Evolutionary conservation across 176 grass and related monocot species (phyloP), one percentile per base, ranked within the genome.

Genomic region (Alopecurus myosuroides): DNA sequence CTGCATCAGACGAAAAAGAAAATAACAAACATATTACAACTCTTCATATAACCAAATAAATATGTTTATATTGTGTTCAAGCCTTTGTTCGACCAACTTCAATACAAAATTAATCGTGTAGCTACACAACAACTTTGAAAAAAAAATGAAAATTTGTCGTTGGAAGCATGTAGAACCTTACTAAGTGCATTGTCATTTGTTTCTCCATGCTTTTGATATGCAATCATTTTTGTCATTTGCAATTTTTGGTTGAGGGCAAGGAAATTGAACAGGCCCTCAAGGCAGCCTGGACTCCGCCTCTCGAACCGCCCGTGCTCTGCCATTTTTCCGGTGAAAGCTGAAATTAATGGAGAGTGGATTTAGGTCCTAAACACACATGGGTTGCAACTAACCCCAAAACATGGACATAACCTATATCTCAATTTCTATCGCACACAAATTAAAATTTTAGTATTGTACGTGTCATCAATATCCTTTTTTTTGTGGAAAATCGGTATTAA

Each of bases 181-280:
- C 87, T 87, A 9, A 81, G 74, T 3, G 81, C 44, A 64, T 71
- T 86, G 39, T 29, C 74, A 83, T 34, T 89, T 87, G 64, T 85
- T 66, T 81, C 69, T 3, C 52, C 11, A 18, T 88, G 81, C 41
- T 84, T 89, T 49, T 44, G 73, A 28, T 94, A 87, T 0, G 81
- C 74, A 23, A 94, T 88, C 33, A 23, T 76, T 76, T 94, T 92
- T 3, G 85, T 61, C 56, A 77, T 87, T 58, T 86, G 89, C 71
- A 87, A 64, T 14, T 82, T 76, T 23, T 92, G 84, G 36, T 92
- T 86, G 18, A 92, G 86, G 50, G 87, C 89, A 49, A 92, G 87
- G 52, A 94, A 85, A 80, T 91, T 91, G 79, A 94, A 88, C 26
- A 94, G 14, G 57, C 89, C 88, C 64, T 89, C 84, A 15, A 94